Evolutionary conservation across 139 green algal genomes (phyloP).

Genomic region (Tetradesmus obliquus): DNA sequence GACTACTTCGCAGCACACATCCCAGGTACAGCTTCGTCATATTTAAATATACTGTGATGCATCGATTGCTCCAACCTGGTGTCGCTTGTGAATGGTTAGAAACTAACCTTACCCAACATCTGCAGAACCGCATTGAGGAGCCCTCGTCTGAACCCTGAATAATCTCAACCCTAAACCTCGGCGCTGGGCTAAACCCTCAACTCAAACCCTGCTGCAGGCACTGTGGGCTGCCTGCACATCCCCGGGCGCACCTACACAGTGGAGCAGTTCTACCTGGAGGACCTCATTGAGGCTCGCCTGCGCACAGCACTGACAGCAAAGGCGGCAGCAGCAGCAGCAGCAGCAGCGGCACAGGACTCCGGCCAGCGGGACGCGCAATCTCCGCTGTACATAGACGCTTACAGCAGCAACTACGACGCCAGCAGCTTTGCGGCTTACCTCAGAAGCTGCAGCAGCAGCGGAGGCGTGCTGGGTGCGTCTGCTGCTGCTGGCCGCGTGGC

Average conservation of each 20-base stretch:
- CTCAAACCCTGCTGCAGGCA: not conserved
- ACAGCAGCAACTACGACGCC: slow-evolving; percentile 9
- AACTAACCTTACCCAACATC: too few species aligned
- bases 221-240: slow-evolving; percentile 46
- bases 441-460: not conserved
- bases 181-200: too few species aligned
- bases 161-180: too few species aligned
- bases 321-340: not conserved
- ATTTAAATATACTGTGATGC: too few species aligned
- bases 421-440: not conserved
- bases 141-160: too few species aligned
- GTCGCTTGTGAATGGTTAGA: too few species aligned
- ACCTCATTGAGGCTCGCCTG: slow-evolving; percentile 20
- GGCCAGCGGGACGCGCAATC: not conserved
- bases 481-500: not conserved
- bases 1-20: slow-evolving; percentile 27
- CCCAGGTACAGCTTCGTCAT: not conserved
- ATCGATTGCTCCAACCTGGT: too few species aligned
- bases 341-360: not conserved
- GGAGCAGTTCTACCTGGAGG: slow-evolving; percentile 60
- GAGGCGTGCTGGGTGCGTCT: not conserved
- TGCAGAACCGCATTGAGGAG: too few species aligned
- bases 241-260: slow-evolving; percentile 54
- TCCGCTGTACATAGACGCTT: not conserved
- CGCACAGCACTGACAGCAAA: not conserved